These are phyloP conservation scores for Phytopythium delawarense DNA, from an alignment of 352 stramenopile genomes.

Conservation along the genomic window DNA sequence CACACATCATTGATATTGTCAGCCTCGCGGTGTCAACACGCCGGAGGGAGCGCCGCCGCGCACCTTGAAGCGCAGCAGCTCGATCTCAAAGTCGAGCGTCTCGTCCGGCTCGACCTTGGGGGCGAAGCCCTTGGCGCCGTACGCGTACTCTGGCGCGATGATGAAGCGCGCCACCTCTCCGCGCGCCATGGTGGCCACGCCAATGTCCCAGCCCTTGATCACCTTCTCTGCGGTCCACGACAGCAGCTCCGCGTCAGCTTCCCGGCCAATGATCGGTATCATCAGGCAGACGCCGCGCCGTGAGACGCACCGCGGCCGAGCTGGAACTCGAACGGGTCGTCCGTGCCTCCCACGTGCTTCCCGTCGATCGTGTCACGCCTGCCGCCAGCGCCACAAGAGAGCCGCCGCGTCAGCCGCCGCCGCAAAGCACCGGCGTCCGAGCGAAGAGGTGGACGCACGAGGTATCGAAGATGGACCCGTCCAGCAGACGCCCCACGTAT, in stretches of 20 bases:
- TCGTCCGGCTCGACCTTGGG: slow-evolving; percentile 84
- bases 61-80: slow-evolving; percentile 75
- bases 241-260: slow-evolving; percentile 3
- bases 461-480: slow-evolving; percentile 87
- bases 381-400: not conserved
- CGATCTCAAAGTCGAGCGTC: slow-evolving; percentile 85
- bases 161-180: slow-evolving; percentile 82
- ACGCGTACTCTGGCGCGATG: slow-evolving; percentile 77
- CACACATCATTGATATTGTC: not conserved
- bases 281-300: not conserved
- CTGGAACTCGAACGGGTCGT: slow-evolving; percentile 85
- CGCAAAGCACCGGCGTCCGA: not conserved
- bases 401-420: not conserved
- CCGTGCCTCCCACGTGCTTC: slow-evolving; percentile 78
- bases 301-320: slow-evolving; percentile 51
- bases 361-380: slow-evolving; percentile 78
- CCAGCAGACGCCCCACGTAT: slow-evolving; percentile 75
- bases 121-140: slow-evolving; percentile 71
- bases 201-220: slow-evolving; percentile 85
- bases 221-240: slow-evolving; percentile 53
- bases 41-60: not conserved
- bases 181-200: slow-evolving; percentile 71
- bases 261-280: not conserved
- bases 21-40: not conserved
- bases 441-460: slow-evolving; percentile 31